These are phyloP conservation scores for Achaetomiella virescens DNA, from an alignment of 495 filamentous ascomycete species.

Conservation along the genomic window DNA sequence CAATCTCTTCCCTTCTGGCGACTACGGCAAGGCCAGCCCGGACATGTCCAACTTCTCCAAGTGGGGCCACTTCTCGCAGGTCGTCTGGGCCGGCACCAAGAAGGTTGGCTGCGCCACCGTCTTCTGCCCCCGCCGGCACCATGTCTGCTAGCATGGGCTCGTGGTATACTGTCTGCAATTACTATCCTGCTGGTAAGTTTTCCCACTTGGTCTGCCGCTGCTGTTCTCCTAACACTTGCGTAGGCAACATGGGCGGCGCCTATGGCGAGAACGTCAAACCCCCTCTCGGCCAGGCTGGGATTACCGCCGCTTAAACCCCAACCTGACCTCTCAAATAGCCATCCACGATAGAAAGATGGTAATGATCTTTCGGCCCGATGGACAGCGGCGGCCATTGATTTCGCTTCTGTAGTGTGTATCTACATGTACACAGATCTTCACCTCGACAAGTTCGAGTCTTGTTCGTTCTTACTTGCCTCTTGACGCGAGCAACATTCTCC, in stretches of 20 bases:
- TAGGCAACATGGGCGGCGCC: conserved; percentile 61
- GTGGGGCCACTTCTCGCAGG: conserved; percentile 87
- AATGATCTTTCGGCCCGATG: conserved; percentile 1
- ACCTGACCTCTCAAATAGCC: neutral
- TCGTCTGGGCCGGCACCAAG: conserved; percentile 72
- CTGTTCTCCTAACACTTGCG: conserved; percentile 20
- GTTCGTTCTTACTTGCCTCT: neutral
- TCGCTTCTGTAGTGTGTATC: conserved; percentile 34
- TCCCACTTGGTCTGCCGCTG: neutral
- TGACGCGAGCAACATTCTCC: neutral
- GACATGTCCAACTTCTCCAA: conserved; percentile 56
- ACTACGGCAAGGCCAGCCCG: conserved; percentile 38
- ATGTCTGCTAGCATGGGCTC: conserved; percentile 32
- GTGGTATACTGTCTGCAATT: conserved; percentile 85
- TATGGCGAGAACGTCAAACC: conserved; percentile 58
- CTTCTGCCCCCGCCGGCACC: conserved; percentile 44
- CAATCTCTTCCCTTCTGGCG: conserved; percentile 30
- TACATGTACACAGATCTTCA: conserved; percentile 16
- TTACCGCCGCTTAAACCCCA: conserved; percentile 5
- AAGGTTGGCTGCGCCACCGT: conserved; percentile 68
- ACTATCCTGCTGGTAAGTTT: conserved; percentile 57
- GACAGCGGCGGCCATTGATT: conserved; percentile 18
- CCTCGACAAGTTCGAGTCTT: conserved; percentile 8
- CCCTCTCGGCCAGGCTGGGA: conserved; percentile 38
- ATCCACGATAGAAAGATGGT: neutral